A percentile compares a stretch with the other conserved stretches of the same genome.
phyloP scores from a whole-genome alignment of 768 basidiomycete species.

The Rhizopogon salebrosus region DNA sequence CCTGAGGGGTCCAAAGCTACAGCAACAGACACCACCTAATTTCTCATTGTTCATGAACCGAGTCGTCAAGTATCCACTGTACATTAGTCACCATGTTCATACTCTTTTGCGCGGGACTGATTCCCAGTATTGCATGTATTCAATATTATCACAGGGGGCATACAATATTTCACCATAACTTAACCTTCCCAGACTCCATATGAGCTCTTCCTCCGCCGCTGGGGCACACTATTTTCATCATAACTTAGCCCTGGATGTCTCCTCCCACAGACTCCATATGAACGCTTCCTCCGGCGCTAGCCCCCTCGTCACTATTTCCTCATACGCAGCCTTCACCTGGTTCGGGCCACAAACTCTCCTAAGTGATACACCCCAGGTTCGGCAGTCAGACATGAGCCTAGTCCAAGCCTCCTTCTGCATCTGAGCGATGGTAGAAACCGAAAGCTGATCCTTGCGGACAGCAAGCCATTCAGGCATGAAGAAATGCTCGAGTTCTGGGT shows the following conservation, averaged over 20 bases:
- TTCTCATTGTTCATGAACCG: neutral
- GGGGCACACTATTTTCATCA: conserved; percentile 15
- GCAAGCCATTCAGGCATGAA: conserved; percentile 71
- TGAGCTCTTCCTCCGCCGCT: conserved; percentile 48
- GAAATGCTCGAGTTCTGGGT: conserved; percentile 41
- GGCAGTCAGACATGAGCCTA: conserved; percentile 52
- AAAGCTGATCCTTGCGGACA: conserved; percentile 44
- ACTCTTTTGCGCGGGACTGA: neutral
- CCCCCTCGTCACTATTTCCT: conserved; percentile 37
- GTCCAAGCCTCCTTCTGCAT: conserved; percentile 55
- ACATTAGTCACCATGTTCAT: neutral
- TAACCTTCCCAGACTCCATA: conserved; percentile 56
- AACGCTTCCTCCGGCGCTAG: conserved; percentile 51
- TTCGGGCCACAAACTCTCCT: conserved; percentile 43
- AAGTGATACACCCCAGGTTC: conserved; percentile 46
- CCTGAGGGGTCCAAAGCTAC: neutral
- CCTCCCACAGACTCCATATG: conserved; percentile 66
- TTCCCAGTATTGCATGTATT: neutral
- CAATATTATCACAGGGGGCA: neutral
- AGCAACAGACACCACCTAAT: neutral
- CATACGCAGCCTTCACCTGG: conserved; percentile 46
- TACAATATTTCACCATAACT: neutral
- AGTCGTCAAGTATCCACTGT: neutral
- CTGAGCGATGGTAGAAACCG: conserved; percentile 39
- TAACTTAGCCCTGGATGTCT: conserved; percentile 5